Evolutionary conservation across 306 rosid genomes (phyloP).

Genomic region (Casuarina equisetifolia): DNA sequence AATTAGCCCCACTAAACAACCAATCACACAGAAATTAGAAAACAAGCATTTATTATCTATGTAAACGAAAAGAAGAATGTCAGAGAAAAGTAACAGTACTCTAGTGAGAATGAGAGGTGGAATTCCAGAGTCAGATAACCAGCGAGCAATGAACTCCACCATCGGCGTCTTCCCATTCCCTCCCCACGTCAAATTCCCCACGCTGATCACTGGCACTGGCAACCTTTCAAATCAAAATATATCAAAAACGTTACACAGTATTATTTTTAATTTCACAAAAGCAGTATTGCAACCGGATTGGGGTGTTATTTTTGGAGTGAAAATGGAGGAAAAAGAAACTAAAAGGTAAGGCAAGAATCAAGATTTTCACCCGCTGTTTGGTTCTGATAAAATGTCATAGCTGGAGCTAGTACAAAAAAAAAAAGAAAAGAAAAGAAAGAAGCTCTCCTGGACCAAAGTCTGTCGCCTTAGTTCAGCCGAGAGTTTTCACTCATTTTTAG

Average conservation of each 20-base stretch:
- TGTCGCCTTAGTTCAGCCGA: neutral
- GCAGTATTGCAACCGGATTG: neutral
- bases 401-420: neutral
- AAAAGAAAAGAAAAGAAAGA: neutral
- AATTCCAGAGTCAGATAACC: slow-evolving; percentile 54
- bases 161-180: slow-evolving; percentile 96
- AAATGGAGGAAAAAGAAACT: neutral
- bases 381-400: slow-evolving; percentile 3
- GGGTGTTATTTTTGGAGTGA: neutral
- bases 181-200: slow-evolving; percentile 96
- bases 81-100: slow-evolving; percentile 40
- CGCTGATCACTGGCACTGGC: slow-evolving; percentile 73
- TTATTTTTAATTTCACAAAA: neutral
- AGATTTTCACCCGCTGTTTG: neutral
- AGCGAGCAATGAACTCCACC: slow-evolving; percentile 80
- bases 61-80: neutral
- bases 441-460: neutral
- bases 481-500: neutral
- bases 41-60: neutral
- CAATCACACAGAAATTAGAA: neutral
- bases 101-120: slow-evolving; percentile 76
- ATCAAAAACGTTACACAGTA: neutral
- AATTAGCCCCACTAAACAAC: neutral
- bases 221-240: slow-evolving; percentile 37
- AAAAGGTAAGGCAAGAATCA: neutral